Evolutionary conservation across 2,329 filamentous ascomycete genomes (phyloP), one percentile per base, ranked within the genome.

Genomic region (Colletotrichum neosansevieriae): DNA sequence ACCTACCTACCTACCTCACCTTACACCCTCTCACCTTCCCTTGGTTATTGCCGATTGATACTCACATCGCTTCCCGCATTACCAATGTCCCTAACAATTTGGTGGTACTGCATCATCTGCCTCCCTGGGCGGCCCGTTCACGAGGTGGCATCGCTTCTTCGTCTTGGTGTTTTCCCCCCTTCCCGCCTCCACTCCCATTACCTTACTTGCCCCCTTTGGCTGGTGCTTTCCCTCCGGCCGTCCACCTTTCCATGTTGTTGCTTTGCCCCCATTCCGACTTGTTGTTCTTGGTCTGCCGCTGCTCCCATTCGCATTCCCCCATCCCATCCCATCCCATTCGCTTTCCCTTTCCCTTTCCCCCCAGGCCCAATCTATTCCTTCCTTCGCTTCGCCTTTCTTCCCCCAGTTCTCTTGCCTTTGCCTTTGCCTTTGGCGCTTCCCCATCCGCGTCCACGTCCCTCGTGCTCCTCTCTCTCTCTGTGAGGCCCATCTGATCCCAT

Each of bases 251-350:
- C 71, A 69, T 69, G 62, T 70, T 72, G 68, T 72, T 73, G 64
- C 69, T 72, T 38, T 72, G 64, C 69, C 70, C 58, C 68, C 59
- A 58, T 73, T 69, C 69, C 56, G 72, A 72, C 70, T 72, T 63
- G 24, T 24, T 24, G 29, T 72, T 71, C 67, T 73, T 61, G 34
- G 69, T 53, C 69, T 50, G 49, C 32, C 57, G 36, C 24, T 56
- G 44, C 19, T 51, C 58, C 50, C 50, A 70, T 71, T 70, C 59
- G 64, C 69, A 67, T 72, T 72, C 67, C 63, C 63, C 42, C 50
- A 67, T 67, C 49, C 58, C 21, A 44, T 32, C 53, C n/a, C 51
- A 47, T 56, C 29, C 42, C 24, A 24, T 24, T 5, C 24, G 24
- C 24, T 24, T 24, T 24, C 36, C 17, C 36, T 7, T 29, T 57